Conservation (phyloP, 1,284 basidiomycete genomes). For the Pseudozyma sp. region DNA sequence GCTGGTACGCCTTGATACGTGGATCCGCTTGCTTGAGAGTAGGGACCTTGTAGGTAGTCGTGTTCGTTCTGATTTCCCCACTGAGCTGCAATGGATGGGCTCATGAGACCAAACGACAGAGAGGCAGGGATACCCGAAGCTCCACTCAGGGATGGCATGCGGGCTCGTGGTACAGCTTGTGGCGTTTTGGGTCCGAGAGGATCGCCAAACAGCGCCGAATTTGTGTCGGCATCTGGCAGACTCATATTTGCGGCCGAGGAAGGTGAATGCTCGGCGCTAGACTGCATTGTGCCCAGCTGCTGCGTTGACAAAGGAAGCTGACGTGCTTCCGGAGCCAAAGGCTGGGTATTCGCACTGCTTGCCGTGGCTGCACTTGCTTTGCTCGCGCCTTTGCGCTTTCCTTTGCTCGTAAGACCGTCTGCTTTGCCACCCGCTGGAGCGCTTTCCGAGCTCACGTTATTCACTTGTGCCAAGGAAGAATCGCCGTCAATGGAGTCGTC, state of each 20-base stretch:
- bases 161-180: conserved; percentile 13
- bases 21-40: conserved; percentile 26
- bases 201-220: conserved; percentile 10
- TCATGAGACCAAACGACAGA: conserved; percentile 38
- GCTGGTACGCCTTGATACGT: conserved; percentile 19
- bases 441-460: background rate
- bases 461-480: background rate
- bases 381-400: background rate
- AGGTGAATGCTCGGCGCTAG: conserved; percentile 34
- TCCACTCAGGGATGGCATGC: conserved; percentile 33
- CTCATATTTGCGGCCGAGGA: conserved; percentile 1
- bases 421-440: background rate
- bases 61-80: conserved; percentile 19
- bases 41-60: conserved; percentile 31
- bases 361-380: conserved; percentile 10
- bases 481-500: conserved; percentile 14
- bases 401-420: background rate
- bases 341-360: conserved; percentile 13
- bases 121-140: conserved; percentile 27
- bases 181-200: conserved; percentile 30
- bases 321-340: conserved; percentile 28
- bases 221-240: background rate
- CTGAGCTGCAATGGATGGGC: conserved; percentile 12
- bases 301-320: conserved; percentile 42
- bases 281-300: conserved; percentile 39